A percentile compares a stretch with the other conserved stretches of the same genome.
Evolutionary conservation across 148 eudicot genomes (phyloP).

Genomic region (Camellia sinensis): DNA sequence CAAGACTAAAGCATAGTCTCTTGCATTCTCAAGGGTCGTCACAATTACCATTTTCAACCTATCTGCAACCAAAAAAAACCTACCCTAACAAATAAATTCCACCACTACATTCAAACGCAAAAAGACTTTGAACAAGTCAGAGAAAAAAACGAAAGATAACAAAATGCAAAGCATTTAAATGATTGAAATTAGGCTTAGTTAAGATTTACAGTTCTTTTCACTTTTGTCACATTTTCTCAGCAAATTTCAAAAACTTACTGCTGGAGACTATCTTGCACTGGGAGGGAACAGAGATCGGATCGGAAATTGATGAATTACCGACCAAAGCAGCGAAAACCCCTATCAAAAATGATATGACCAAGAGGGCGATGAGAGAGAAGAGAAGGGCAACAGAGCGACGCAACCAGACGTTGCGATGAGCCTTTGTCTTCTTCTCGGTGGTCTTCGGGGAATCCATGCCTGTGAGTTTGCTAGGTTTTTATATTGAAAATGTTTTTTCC

Average conservation of each 20-base stretch:
- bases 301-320: conserved; percentile 9
- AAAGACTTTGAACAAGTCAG: neutral
- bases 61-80: neutral
- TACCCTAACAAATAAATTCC: neutral
- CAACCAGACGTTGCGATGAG: conserved; percentile 5
- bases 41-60: neutral
- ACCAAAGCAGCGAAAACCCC: neutral
- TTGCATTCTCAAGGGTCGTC: neutral
- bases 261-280: conserved; percentile 14
- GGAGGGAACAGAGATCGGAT: conserved; percentile 12
- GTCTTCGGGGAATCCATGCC: conserved; percentile 12
- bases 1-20: too few species aligned
- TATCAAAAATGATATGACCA: neutral
- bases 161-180: neutral
- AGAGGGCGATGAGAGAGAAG: conserved; percentile 3
- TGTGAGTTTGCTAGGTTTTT: neutral
- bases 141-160: neutral
- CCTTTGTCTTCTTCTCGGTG: neutral
- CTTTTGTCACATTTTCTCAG: neutral
- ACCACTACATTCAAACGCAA: neutral
- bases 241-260: conserved; percentile 3
- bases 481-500: neutral
- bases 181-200: neutral
- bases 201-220: neutral
- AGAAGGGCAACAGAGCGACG: neutral